Conservation (phyloP, 2,329 filamentous ascomycete genomes). For the Aspergillus felis region DNA sequence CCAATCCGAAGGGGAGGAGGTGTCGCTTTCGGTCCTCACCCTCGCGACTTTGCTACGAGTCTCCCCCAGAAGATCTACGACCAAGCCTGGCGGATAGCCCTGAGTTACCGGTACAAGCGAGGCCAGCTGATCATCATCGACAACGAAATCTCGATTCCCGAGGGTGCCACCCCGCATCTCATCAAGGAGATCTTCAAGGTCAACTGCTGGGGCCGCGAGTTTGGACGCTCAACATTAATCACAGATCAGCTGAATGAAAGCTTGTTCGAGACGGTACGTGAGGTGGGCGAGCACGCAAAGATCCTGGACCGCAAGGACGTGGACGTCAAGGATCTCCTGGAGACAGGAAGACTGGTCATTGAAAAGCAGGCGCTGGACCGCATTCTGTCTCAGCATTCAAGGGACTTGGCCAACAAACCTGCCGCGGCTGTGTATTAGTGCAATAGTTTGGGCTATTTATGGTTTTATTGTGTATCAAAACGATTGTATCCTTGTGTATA, state of each 20-base stretch:
- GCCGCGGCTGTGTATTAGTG: constrained; percentile 32
- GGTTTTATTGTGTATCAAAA: constrained; percentile 9
- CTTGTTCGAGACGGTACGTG: constrained; percentile 64
- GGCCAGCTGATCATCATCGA: constrained; percentile 86
- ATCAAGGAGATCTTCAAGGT: constrained; percentile 64
- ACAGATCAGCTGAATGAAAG: constrained; percentile 59
- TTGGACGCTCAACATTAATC: constrained; percentile 72
- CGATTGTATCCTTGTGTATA: constrained; percentile 23
- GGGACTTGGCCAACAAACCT: constrained; percentile 34
- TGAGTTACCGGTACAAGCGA: constrained; percentile 83
- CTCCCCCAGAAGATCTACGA: constrained; percentile 91
- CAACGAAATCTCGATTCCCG: constrained; percentile 66
- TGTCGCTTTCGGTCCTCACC: constrained; percentile 84
- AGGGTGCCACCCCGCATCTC: constrained; percentile 51
- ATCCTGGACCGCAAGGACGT: constrained; percentile 72
- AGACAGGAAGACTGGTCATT: constrained; percentile 78
- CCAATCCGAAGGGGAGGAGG: constrained; percentile 82
- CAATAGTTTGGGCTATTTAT: constrained; percentile 6
- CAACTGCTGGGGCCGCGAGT: constrained; percentile 64
- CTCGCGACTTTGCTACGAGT: constrained; percentile 81
- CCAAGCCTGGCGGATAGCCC: constrained; percentile 86
- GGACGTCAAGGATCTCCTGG: constrained; percentile 91
- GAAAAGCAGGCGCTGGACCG: constrained; percentile 75
- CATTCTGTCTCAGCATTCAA: constrained; percentile 65
- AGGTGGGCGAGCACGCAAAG: constrained; percentile 62